Conservation (phyloP, 257 asterid species). For the Rhazya stricta region DNA sequence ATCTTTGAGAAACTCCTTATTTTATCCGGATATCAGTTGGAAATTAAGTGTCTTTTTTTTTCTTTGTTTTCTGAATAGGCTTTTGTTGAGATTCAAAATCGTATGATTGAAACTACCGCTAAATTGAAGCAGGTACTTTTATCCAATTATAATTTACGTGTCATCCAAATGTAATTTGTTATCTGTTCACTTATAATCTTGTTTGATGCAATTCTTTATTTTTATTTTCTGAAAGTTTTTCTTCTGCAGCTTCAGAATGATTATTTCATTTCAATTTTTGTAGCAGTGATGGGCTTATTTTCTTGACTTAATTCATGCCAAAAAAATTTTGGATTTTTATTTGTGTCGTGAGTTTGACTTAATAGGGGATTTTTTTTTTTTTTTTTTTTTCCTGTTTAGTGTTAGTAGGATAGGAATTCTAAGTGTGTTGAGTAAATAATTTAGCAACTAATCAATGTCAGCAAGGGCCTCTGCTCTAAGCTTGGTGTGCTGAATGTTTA, state of each 20-base stretch:
- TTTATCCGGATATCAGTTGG: background rate
- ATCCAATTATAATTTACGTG: no score
- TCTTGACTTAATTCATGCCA: background rate
- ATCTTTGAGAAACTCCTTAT: background rate
- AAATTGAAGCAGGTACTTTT: slow-evolving; percentile 74
- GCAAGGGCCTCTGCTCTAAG: background rate
- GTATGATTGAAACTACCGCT: slow-evolving; percentile 81
- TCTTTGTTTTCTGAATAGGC: slow-evolving; percentile 42
- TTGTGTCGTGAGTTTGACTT: background rate
- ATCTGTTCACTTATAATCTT: background rate
- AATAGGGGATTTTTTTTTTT: no score
- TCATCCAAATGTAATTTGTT: background rate
- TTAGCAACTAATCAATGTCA: background rate
- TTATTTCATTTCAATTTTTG: background rate
- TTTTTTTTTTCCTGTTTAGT: background rate
- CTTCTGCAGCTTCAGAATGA: slow-evolving; percentile 2
- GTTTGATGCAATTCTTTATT: background rate
- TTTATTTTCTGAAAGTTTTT: background rate
- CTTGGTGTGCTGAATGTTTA: background rate
- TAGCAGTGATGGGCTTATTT: background rate
- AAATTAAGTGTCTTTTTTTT: background rate
- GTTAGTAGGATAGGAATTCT: background rate
- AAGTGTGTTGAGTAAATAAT: background rate
- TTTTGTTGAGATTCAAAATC: slow-evolving; percentile 85
- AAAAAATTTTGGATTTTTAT: background rate